Conservation (phyloP, 2,329 filamentous ascomycete genomes). For the Esteya vermicola region DNA sequence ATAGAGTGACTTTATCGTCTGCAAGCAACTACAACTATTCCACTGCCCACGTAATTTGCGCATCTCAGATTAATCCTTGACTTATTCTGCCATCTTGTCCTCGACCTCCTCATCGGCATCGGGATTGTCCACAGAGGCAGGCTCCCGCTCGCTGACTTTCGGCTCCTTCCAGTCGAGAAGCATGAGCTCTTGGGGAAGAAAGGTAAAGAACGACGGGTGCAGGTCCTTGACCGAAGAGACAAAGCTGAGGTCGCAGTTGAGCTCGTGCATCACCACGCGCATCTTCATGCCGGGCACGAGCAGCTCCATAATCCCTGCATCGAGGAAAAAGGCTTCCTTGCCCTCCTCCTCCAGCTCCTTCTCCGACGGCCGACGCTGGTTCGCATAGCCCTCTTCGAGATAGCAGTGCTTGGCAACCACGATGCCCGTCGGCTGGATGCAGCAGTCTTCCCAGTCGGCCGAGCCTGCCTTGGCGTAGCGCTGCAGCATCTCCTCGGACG, state of each 20-base stretch:
- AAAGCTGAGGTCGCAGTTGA: constrained; percentile 48
- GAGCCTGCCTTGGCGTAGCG: constrained; percentile 27
- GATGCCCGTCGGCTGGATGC: constrained; percentile 30
- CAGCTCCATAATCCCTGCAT: constrained; percentile 36
- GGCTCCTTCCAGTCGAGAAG: constrained; percentile 49
- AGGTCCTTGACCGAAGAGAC: constrained; percentile 43
- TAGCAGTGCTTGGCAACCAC: constrained; percentile 26
- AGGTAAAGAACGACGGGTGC: constrained; percentile 48
- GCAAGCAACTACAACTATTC: not conserved
- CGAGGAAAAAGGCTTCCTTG: constrained; percentile 46
- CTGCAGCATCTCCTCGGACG: constrained; percentile 24
- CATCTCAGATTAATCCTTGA: constrained; percentile 3
- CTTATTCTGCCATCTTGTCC: constrained; percentile 10
- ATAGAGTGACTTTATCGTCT: no score
- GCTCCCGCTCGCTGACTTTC: constrained; percentile 25
- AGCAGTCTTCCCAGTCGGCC: constrained; percentile 12
- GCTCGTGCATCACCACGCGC: constrained; percentile 35
- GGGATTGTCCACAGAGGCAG: constrained; percentile 27
- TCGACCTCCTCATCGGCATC: constrained; percentile 15
- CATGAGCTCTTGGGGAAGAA: constrained; percentile 58
- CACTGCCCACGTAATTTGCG: not conserved
- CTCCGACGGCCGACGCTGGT: constrained; percentile 19
- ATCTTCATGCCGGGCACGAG: constrained; percentile 54
- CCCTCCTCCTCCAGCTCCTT: constrained; percentile 13
- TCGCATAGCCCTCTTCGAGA: constrained; percentile 34